A percentile compares a stretch with the other conserved stretches of the same genome.
Conservation (phyloP, 768 basidiomycete species). For the Pulveroboletus frians region DNA sequence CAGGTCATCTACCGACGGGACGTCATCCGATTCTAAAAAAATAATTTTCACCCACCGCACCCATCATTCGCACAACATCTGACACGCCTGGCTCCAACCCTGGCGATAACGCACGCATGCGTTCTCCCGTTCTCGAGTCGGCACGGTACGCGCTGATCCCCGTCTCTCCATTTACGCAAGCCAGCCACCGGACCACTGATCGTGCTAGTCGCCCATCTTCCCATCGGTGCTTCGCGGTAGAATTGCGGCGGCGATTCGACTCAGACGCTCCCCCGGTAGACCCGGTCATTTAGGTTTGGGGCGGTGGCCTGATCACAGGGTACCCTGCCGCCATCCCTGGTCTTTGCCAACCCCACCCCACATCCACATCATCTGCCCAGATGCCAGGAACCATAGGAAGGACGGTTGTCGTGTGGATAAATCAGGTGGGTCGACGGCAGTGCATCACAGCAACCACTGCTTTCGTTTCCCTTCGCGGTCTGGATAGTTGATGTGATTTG, state of each 20-base stretch:
- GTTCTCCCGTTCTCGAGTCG: neutral
- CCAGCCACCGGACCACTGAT: too few relatives aligned
- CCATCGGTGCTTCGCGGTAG: conserved; percentile 21
- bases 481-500: neutral
- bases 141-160: conserved; percentile 4
- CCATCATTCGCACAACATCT: too few relatives aligned
- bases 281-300: conserved; percentile 6
- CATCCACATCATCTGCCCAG: conserved; percentile 1
- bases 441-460: conserved; percentile 1
- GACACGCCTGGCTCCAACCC: too few relatives aligned
- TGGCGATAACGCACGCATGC: neutral
- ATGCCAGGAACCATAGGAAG: conserved; percentile 17
- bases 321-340: neutral
- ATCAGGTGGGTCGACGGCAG: neutral
- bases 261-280: neutral
- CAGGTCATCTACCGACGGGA: too few relatives aligned
- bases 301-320: neutral
- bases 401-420: neutral
- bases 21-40: too few relatives aligned
- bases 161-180: neutral
- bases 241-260: conserved; percentile 1
- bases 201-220: conserved; percentile 8
- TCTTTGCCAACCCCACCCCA: neutral
- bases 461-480: neutral
- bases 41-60: too few relatives aligned